Evolutionary conservation across 2,329 filamentous ascomycete species (phyloP).

Genomic region (Falciphora oryzae): DNA sequence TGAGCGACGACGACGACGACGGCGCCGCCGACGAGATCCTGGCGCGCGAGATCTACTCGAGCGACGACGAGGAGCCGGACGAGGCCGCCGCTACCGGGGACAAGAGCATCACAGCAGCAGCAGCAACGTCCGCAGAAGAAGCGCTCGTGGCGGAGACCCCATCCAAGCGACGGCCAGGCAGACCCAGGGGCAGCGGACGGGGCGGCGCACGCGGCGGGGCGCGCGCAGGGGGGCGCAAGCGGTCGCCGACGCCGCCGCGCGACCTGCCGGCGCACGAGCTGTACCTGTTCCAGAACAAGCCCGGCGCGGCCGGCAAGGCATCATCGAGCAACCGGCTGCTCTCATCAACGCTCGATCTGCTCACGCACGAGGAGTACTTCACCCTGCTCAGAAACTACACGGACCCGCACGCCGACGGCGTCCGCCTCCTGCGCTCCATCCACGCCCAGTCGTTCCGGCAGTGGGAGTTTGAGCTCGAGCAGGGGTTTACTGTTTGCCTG

Average conservation of each 20-base stretch:
- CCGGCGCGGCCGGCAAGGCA: constrained; percentile 58
- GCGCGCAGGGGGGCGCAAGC: constrained; percentile 42
- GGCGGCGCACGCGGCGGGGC: constrained; percentile 22
- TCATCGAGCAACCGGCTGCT: constrained; percentile 83
- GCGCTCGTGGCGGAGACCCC: constrained; percentile 28
- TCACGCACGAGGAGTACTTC: constrained; percentile 93
- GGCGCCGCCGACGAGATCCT: constrained; percentile 65
- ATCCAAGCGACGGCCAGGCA: constrained; percentile 41
- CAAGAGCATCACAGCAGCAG: constrained; percentile 19
- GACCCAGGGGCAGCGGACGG: constrained; percentile 40
- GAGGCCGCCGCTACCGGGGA: constrained; percentile 19
- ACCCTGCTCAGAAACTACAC: constrained; percentile 55
- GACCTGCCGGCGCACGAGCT: constrained; percentile 82
- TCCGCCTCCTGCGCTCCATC: constrained; percentile 64
- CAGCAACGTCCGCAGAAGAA: constrained; percentile 22
- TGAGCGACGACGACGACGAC: constrained; percentile 70
- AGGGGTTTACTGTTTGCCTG: constrained; percentile 83
- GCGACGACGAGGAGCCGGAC: constrained; percentile 43
- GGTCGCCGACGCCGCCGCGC: constrained; percentile 72
- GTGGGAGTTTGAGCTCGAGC: constrained; percentile 84
- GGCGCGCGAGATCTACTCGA: constrained; percentile 61
- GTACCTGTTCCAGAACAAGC: constrained; percentile 89
- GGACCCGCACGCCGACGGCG: constrained; percentile 66
- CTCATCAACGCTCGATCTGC: constrained; percentile 55
- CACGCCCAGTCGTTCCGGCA: constrained; percentile 82